Conservation (phyloP, 2,329 filamentous ascomycete genomes). For the Calonectria ilicicola region DNA sequence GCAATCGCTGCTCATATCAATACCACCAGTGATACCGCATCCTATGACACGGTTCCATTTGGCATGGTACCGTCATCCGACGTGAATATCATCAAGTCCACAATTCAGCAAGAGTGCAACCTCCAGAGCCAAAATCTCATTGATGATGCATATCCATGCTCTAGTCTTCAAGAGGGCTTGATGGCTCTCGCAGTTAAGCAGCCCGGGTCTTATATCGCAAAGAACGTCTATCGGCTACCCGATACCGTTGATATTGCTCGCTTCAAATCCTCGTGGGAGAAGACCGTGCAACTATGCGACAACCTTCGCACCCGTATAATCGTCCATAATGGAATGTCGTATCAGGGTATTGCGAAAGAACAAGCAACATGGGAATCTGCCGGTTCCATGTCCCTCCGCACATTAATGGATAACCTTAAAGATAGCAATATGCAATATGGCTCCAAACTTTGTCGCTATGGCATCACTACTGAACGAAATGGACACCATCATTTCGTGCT, state of each 20-base stretch:
- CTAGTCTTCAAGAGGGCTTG: slow-evolving; percentile 3
- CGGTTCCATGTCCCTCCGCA: neutral
- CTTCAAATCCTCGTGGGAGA: neutral
- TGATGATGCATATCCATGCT: slow-evolving; percentile 32
- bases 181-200: slow-evolving; percentile 8
- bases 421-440: neutral
- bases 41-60: neutral
- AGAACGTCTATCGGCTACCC: neutral
- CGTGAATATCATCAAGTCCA: neutral
- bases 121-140: slow-evolving; percentile 37
- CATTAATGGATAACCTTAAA: neutral
- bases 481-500: neutral
- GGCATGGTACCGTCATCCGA: neutral
- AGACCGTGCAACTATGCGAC: neutral
- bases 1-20: slow-evolving; percentile 11
- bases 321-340: neutral
- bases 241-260: neutral
- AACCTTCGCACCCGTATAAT: slow-evolving; percentile 5
- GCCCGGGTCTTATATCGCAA: slow-evolving; percentile 5
- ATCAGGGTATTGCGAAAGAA: neutral
- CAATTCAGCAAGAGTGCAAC: neutral
- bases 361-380: neutral
- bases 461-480: neutral
- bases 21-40: slow-evolving; percentile 21
- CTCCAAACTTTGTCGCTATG: neutral